phyloP scores from a whole-genome alignment of 345 rosid genomes.

The Schrenkiella parvula region DNA sequence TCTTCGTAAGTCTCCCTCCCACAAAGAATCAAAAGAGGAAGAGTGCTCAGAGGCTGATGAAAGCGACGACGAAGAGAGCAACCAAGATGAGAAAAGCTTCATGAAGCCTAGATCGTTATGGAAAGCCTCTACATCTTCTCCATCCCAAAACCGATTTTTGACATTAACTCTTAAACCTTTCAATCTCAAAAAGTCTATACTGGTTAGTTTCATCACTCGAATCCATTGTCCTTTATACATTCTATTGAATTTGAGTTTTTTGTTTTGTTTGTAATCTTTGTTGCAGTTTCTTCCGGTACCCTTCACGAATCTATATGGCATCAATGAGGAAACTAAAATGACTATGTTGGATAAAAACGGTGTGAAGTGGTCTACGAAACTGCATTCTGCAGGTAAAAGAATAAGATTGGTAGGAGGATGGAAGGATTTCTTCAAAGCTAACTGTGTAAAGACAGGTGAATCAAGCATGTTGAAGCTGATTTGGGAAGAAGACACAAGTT shows the following conservation, averaged over 20 bases:
- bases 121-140: constrained; percentile 8
- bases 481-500: background rate
- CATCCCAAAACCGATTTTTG: constrained; percentile 10
- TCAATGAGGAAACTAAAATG: constrained; percentile 1
- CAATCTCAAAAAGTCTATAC: background rate
- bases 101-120: background rate
- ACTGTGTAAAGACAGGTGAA: constrained; percentile 13
- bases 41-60: background rate
- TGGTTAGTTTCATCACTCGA: constrained; percentile 22
- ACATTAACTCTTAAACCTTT: background rate
- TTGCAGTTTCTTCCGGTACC: constrained; percentile 11
- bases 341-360: constrained; percentile 18
- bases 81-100: background rate
- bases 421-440: constrained; percentile 20
- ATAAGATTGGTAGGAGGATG: background rate
- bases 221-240: background rate
- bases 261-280: background rate
- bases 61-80: background rate
- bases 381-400: background rate
- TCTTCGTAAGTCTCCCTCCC: background rate
- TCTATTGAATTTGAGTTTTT: background rate
- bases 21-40: background rate
- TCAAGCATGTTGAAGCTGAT: background rate
- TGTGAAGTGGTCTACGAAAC: constrained; percentile 5
- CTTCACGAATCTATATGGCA: background rate